phyloP scores from a whole-genome alignment of 2,329 filamentous ascomycete genomes.

The Alternaria ventricosa region DNA sequence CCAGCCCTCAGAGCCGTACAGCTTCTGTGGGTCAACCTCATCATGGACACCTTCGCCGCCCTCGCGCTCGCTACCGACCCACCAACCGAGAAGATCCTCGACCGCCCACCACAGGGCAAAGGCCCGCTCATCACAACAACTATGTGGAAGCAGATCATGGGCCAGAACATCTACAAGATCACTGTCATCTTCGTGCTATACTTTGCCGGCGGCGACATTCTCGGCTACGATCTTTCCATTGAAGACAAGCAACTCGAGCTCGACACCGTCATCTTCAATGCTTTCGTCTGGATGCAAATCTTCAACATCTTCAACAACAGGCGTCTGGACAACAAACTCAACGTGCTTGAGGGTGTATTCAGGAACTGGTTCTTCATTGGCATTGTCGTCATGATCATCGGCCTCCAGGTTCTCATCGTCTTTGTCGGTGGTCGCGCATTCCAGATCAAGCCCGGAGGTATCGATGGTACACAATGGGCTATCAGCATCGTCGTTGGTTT shows the following conservation, averaged over 20 bases:
- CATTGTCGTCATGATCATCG: slow-evolving; percentile 65
- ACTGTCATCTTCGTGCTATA: slow-evolving; percentile 65
- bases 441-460: slow-evolving; percentile 54
- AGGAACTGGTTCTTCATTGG: slow-evolving; percentile 65
- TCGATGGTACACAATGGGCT: slow-evolving; percentile 66
- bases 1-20: slow-evolving; percentile 95
- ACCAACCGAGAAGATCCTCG: slow-evolving; percentile 93
- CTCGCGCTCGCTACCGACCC: slow-evolving; percentile 97
- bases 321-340: slow-evolving; percentile 67
- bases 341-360: slow-evolving; percentile 65
- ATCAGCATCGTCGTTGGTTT: slow-evolving; percentile 60
- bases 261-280: slow-evolving; percentile 72
- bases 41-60: slow-evolving; percentile 93
- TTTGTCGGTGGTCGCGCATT: slow-evolving; percentile 65
- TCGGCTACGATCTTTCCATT: slow-evolving; percentile 57
- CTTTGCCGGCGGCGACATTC: slow-evolving; percentile 65
- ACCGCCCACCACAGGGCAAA: slow-evolving; percentile 82
- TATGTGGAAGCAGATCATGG: slow-evolving; percentile 72
- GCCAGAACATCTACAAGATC: slow-evolving; percentile 67
- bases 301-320: slow-evolving; percentile 74
- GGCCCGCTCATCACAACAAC: slow-evolving; percentile 72
- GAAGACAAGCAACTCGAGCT: slow-evolving; percentile 51
- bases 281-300: slow-evolving; percentile 75
- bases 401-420: slow-evolving; percentile 63
- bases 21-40: slow-evolving; percentile 95